Evolutionary conservation across 495 filamentous ascomycete genomes (phyloP).

Genomic region (Lindgomyces ingoldianus): DNA sequence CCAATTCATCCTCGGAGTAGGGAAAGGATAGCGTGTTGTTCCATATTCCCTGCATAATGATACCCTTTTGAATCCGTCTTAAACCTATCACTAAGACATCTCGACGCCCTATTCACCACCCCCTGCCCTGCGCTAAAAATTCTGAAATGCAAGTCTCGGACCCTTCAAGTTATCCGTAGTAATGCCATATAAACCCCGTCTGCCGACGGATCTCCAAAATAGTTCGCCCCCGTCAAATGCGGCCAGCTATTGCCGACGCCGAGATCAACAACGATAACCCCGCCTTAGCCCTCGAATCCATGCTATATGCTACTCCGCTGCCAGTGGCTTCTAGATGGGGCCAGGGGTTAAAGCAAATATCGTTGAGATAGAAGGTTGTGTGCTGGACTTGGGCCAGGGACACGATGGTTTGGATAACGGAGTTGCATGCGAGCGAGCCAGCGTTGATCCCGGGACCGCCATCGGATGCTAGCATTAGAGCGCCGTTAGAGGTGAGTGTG

Average conservation of each 20-base stretch:
- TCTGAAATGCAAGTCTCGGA: conserved; percentile 27
- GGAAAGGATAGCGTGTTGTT: too few species aligned
- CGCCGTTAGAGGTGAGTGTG: conserved; percentile 44
- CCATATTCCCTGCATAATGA: conserved; percentile 48
- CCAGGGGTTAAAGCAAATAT: conserved; percentile 52
- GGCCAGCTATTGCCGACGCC: conserved; percentile 51
- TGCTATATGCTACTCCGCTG: conserved; percentile 52
- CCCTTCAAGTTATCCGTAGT: conserved; percentile 43
- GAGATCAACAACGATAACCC: conserved; percentile 50
- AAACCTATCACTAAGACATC: conserved; percentile 43
- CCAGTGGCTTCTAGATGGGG: conserved; percentile 41
- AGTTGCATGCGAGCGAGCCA: conserved; percentile 46
- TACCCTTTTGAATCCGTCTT: conserved; percentile 46
- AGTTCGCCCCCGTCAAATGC: conserved; percentile 49
- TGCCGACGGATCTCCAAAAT: conserved; percentile 42
- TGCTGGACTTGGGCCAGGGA: conserved; percentile 49
- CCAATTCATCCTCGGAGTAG: conserved; percentile 47
- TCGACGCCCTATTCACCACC: conserved; percentile 34
- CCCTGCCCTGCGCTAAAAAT: conserved; percentile 37
- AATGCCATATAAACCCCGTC: conserved; percentile 43
- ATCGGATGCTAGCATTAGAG: conserved; percentile 43
- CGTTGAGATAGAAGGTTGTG: conserved; percentile 51
- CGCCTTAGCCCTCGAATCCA: conserved; percentile 52
- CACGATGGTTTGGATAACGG: conserved; percentile 50
- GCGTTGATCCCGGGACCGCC: conserved; percentile 52